Evolutionary conservation across 139 green algal species (phyloP), one percentile per base, ranked within the genome.

Genomic region (Prasinococcaceae sp.): DNA sequence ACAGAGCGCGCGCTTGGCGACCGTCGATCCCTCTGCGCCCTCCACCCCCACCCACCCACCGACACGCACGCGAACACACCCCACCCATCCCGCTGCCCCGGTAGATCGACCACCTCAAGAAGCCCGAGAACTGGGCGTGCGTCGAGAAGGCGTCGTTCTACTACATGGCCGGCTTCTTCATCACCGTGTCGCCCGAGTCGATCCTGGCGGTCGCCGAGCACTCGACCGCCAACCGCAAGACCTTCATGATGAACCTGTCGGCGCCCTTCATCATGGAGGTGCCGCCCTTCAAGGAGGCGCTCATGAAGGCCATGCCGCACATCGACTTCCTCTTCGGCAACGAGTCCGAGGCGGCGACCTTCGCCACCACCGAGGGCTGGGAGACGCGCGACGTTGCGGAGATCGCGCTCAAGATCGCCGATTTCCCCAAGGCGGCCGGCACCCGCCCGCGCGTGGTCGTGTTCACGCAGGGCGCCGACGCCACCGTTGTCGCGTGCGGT

Each of bases 281-380:
- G 38, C 47, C 45, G 20, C 50, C 55, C 46, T 77, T 75, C 43
- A 52, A 30, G 29, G 30, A 38, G 10, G 46, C 66, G 3, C 47
- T 73, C 20, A 61, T 73, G 42, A 40, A 68, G 22, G 48, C 49
- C 16, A 32, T 69, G 10, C 53, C 52, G 52, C 64, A 86, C 61
- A 71, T 94, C 1, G 90, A 98, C 73, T 89, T 84, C 60, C 68
- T 98, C 37, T 97, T 97, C 69, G 88, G 83, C 46, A 97, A 97
- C 55, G 90, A 98, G 76, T 89, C 79, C 20, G 90, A 98, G 76
- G 86, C 86, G 16, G 54, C 61, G 3, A 75, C 84, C 4, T 94
- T 96, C 76, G 84, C 89, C 23, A 67, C 93, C 68, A 76, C 66
- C 16, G 84, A 95, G 68, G 79, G 78, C 29, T 96, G 84, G 90